phyloP scores from a whole-genome alignment of 192 early-diverging fungal species.

The Umbelopsis ramanniana region DNA sequence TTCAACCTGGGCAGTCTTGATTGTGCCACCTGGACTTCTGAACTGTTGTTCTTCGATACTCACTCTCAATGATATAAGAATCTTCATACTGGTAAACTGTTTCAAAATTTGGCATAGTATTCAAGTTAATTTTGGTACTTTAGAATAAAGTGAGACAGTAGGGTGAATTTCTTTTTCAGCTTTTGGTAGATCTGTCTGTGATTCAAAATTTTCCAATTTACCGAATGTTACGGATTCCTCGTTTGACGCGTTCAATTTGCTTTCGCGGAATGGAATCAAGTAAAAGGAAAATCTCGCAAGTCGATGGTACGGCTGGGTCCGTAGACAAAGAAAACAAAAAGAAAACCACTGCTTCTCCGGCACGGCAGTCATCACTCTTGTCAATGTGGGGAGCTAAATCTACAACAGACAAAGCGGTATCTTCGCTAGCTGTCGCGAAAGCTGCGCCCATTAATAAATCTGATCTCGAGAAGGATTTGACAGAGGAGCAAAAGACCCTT shows the following conservation, averaged over 20 bases:
- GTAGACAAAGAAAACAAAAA: constrained; percentile 1
- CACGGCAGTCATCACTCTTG: not conserved
- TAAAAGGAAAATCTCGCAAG: constrained; percentile 13
- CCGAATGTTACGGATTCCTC: not conserved
- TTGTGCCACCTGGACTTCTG: too few species aligned
- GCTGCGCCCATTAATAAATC: not conserved
- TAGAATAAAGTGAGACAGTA: too few species aligned
- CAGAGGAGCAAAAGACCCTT: constrained; percentile 42
- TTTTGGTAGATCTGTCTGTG: not conserved
- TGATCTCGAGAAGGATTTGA: constrained; percentile 20
- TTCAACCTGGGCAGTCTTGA: too few species aligned
- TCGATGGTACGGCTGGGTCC: not conserved
- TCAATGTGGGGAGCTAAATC: constrained; percentile 17
- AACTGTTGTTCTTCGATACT: too few species aligned
- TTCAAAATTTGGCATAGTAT: too few species aligned
- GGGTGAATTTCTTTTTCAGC: too few species aligned
- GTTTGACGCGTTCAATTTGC: not conserved
- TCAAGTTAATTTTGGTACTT: too few species aligned
- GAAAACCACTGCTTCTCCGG: not conserved
- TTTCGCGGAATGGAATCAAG: not conserved
- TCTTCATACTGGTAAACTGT: too few species aligned
- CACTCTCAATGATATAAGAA: too few species aligned
- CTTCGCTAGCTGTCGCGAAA: not conserved
- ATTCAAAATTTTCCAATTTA: not conserved
- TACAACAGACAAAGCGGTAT: not conserved